Base-by-base conservation (phyloP, 306 rosid species). In the Fagus crenata region DNA sequence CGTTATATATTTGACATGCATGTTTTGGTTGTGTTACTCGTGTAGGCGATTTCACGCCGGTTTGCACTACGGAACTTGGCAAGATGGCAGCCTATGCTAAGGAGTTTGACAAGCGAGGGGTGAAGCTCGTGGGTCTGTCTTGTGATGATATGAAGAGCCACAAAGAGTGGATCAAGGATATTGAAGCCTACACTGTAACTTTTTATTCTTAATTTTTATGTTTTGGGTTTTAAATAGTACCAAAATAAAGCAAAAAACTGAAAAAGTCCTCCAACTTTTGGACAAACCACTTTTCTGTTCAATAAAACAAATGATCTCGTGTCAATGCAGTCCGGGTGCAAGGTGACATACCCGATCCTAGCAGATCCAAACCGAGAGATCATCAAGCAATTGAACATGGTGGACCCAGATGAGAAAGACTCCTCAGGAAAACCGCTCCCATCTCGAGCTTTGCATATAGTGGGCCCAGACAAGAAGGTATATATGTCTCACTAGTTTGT, bases 31-130 rank as follows among this genome's bases (percentile, higher is more conserved):
- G 43, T n/a, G n/a, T n/a, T n/a, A n/a, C n/a, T n/a, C 53, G 68
- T 78, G 64, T 69, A 90, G 98, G 89, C 73, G 94, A 93, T 85
- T 93, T 92, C 86, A 92, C 98, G n/a, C 96, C 94, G 0, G 92
- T 93, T 18, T 90, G 98, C 77, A 90, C 98, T 4, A 93, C 97
- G 8, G 97, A 92, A 65, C 94, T 93, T 22, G 94, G 89, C 1
- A 84, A 86, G 82, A 89, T 90, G 84, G 93, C 95, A 6, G 80
- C 85, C 35, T 84, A 85, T 64, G 65, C 92, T 13, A 46, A 35
- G 2, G 86, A 88, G 64, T 89, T 94, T 53, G 32, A 39, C 22
- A 81, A 84, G 80, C 28, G 81, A 33, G 93, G 97, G 72, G 93
- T 92, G 64, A 83, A 81, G 89, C 87, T 92, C 0, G 1, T 93